Conservation (phyloP, 2,329 filamentous ascomycete genomes). For the Gaeumannomyces sp. region DNA sequence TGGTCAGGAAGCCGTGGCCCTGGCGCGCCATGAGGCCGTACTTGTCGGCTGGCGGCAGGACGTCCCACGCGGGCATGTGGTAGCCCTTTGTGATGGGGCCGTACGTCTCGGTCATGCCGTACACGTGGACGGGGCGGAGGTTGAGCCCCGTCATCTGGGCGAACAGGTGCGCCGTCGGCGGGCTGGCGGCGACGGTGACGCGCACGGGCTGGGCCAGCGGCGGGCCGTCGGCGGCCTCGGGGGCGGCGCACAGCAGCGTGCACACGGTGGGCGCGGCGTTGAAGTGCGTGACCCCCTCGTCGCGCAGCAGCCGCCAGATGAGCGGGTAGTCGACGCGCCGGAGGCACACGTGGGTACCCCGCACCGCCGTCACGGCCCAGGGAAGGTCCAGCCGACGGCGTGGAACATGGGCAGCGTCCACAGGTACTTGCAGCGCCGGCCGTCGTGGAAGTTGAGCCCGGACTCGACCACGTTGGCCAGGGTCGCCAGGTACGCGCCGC, state of each 20-base stretch:
- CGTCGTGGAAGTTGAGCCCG: constrained; percentile 64
- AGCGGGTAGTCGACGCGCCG: constrained; percentile 91
- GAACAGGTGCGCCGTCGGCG: constrained; percentile 84
- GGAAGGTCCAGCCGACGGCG: constrained; percentile 76
- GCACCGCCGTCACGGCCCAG: constrained; percentile 76
- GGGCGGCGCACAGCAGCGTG: constrained; percentile 77
- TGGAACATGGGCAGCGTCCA: constrained; percentile 91
- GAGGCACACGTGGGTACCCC: constrained; percentile 92
- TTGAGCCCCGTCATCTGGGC: constrained; percentile 82
- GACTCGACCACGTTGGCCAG: constrained; percentile 85
- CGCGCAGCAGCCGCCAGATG: constrained; percentile 84
- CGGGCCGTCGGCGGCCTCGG: constrained; percentile 65
- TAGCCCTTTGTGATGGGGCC: constrained; percentile 96
- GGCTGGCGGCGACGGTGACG: constrained; percentile 89
- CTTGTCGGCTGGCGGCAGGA: constrained; percentile 64
- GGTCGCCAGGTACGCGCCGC: constrained; percentile 78
- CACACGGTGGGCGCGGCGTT: constrained; percentile 96
- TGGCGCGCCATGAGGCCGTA: constrained; percentile 90
- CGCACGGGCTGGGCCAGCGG: constrained; percentile 63
- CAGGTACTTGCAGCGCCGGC: constrained; percentile 67
- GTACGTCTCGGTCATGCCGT: constrained; percentile 84
- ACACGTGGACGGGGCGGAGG: constrained; percentile 85
- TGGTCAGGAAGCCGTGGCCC: constrained; percentile 84
- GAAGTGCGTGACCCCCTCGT: constrained; percentile 87
- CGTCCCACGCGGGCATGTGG: constrained; percentile 77